These are phyloP conservation scores for Apiotrichum gamsii DNA, from an alignment of 1,284 basidiomycete species.

Conservation along the genomic window DNA sequence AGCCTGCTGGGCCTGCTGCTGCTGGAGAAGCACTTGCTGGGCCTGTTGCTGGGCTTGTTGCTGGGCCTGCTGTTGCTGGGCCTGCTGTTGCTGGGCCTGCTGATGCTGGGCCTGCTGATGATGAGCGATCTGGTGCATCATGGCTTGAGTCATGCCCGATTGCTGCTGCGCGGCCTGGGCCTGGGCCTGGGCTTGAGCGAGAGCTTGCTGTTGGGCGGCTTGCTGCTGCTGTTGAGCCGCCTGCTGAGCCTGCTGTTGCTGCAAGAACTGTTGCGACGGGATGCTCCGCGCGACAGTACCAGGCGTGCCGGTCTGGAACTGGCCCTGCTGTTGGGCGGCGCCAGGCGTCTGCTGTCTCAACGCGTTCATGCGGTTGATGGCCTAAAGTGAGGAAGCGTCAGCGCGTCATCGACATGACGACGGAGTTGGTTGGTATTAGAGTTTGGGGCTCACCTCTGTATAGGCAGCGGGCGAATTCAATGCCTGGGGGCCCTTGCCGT, in stretches of 20 bases:
- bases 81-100: not conserved
- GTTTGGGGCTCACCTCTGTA: slow-evolving; percentile 36
- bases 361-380: slow-evolving; percentile 32
- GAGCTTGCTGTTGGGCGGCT: slow-evolving; percentile 1
- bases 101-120: slow-evolving; percentile 18
- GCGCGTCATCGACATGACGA: not conserved
- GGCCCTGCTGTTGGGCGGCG: slow-evolving; percentile 12
- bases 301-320: slow-evolving; percentile 8
- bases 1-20: slow-evolving; percentile 23
- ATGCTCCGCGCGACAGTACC: slow-evolving; percentile 16
- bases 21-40: slow-evolving; percentile 23
- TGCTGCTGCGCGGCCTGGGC: slow-evolving; percentile 8
- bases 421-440: too few species aligned
- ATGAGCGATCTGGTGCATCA: slow-evolving; percentile 4
- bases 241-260: slow-evolving; percentile 21
- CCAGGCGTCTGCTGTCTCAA: slow-evolving; percentile 7
- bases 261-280: slow-evolving; percentile 20
- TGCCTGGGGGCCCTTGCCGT: slow-evolving; percentile 40
- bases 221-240: slow-evolving; percentile 11
- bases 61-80: not conserved
- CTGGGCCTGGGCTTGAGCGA: slow-evolving; percentile 15
- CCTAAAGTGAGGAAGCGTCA: slow-evolving; percentile 24
- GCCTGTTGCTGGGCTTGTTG: slow-evolving; percentile 9
- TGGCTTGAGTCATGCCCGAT: not conserved
- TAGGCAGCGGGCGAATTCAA: slow-evolving; percentile 39